phyloP scores from a whole-genome alignment of 2,329 filamentous ascomycete species.

The Fusarium begoniae region DNA sequence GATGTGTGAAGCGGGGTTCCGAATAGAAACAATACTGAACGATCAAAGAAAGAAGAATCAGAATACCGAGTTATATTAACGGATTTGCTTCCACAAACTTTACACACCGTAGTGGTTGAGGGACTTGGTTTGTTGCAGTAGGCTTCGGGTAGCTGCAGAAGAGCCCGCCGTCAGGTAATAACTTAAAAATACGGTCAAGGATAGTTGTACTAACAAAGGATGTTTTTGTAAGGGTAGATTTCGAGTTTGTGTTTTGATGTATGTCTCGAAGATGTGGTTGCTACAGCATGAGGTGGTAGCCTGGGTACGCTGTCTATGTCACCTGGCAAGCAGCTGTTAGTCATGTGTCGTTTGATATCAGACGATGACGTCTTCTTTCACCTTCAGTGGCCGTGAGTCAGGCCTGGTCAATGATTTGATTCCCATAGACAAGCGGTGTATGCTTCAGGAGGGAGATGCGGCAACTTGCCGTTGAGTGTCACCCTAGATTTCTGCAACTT shows the following conservation, averaged over 20 bases:
- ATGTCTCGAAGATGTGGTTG: neutral
- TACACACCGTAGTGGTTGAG: neutral
- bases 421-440: neutral
- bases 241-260: neutral
- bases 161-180: neutral
- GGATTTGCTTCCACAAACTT: conserved; percentile 9
- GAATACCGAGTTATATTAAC: neutral
- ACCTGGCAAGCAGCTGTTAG: conserved; percentile 15
- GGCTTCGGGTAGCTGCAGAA: conserved; percentile 25
- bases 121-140: conserved; percentile 10
- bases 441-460: neutral
- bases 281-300: neutral
- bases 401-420: neutral
- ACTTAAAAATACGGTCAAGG: conserved; percentile 4
- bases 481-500: conserved; percentile 1
- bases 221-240: neutral
- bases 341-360: neutral
- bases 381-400: neutral
- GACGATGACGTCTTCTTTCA: neutral
- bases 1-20: neutral
- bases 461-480: neutral
- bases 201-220: neutral
- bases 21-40: neutral
- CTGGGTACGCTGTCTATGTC: neutral
- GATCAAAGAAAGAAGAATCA: neutral